phyloP scores from a whole-genome alignment of 805 yeast genomes.

The Citeromyces matritensis region DNA sequence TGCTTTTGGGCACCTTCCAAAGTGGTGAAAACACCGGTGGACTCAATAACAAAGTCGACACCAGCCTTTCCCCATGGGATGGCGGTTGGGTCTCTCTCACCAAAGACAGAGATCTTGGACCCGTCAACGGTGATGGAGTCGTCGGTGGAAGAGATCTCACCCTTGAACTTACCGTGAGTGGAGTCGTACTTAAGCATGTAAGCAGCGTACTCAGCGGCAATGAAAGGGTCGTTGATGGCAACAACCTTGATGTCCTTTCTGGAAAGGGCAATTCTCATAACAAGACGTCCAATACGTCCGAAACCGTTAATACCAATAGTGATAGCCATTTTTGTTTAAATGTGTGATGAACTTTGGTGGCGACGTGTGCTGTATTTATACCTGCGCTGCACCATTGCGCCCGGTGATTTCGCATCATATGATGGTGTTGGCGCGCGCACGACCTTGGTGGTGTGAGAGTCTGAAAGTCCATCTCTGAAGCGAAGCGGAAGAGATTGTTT shows the following conservation, averaged over 20 bases:
- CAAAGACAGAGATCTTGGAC: conserved; percentile 47
- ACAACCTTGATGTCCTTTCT: conserved; percentile 70
- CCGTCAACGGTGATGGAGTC: conserved; percentile 56
- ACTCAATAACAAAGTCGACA: conserved; percentile 80
- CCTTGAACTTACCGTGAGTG: conserved; percentile 77
- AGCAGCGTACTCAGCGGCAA: conserved; percentile 80
- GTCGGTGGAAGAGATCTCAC: conserved; percentile 48
- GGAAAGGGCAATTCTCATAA: conserved; percentile 63
- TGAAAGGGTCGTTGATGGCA: conserved; percentile 88
- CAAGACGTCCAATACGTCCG: conserved; percentile 91
- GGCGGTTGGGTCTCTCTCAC: conserved; percentile 72
- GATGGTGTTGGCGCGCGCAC: too few relatives aligned
- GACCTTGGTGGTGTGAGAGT: too few relatives aligned
- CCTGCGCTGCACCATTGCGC: too few relatives aligned
- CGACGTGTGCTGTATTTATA: neutral
- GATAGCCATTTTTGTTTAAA: conserved; percentile 28
- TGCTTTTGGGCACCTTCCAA: conserved; percentile 72
- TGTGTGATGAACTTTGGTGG: too few relatives aligned
- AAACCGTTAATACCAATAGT: conserved; percentile 87
- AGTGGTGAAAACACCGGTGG: conserved; percentile 90
- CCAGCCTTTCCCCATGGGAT: conserved; percentile 82
- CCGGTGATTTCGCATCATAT: too few relatives aligned
- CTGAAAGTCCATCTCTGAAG: too few relatives aligned
- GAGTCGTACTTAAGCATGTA: conserved; percentile 94
- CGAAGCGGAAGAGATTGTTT: too few relatives aligned